Conservation (phyloP, 176 grass and related monocot species). For the Aegilops bicornis region DNA sequence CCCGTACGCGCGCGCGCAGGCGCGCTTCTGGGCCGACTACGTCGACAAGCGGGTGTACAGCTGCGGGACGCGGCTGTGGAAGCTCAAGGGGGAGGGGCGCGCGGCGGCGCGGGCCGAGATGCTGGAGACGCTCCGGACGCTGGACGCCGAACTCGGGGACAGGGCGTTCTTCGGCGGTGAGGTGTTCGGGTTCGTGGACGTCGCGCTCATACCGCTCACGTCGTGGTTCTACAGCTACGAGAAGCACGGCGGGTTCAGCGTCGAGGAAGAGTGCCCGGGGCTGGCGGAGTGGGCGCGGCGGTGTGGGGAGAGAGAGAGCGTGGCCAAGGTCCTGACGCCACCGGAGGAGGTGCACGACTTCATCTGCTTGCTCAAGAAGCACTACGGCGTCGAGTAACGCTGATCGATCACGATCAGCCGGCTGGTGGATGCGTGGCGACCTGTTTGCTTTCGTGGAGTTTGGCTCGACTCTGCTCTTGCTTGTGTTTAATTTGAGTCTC, state of each 20-base stretch:
- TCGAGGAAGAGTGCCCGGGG: neutral
- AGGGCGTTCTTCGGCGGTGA: neutral
- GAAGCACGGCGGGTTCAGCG: slow-evolving; percentile 10
- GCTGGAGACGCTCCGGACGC: neutral
- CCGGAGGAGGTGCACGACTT: neutral
- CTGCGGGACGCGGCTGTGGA: slow-evolving; percentile 29
- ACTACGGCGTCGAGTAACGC: neutral
- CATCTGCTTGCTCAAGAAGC: neutral
- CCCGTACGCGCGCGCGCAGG: slow-evolving; percentile 29
- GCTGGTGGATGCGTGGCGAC: no score
- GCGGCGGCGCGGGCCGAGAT: slow-evolving; percentile 26
- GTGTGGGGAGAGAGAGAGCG: neutral
- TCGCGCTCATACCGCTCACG: neutral
- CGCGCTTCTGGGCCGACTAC: slow-evolving; percentile 49
- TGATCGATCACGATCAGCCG: neutral
- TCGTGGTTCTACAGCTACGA: slow-evolving; percentile 17
- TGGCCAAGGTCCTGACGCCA: neutral
- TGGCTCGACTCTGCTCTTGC: neutral
- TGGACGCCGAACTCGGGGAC: neutral
- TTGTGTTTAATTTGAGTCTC: neutral
- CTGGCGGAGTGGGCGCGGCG: neutral
- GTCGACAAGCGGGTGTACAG: slow-evolving; percentile 24
- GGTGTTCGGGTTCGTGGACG: slow-evolving; percentile 1
- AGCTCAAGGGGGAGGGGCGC: slow-evolving; percentile 22
- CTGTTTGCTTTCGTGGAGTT: neutral